Conservation (phyloP, 257 asterid species). For the Primulina eburnea region DNA sequence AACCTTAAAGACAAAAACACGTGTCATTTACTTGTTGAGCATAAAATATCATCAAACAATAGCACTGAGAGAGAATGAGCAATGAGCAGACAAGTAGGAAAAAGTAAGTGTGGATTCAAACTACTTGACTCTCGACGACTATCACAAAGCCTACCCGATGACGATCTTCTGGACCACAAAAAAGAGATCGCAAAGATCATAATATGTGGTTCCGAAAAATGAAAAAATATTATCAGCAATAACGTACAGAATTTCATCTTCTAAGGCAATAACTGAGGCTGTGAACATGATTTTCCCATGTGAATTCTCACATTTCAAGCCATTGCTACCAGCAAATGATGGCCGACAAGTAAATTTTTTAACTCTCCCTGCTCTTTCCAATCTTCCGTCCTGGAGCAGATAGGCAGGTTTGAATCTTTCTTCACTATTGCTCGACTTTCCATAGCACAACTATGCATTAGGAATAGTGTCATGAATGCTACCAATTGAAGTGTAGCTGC, state of each 20-base stretch:
- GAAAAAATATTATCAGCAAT: constrained; percentile 22
- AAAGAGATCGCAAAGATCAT: constrained; percentile 16
- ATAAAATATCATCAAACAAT: background rate
- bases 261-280: constrained; percentile 77
- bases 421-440: constrained; percentile 40
- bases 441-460: constrained; percentile 53
- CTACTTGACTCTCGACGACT: constrained; percentile 2
- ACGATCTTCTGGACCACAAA: constrained; percentile 5
- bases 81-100: background rate
- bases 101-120: background rate
- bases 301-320: constrained; percentile 43
- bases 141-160: background rate
- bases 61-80: background rate
- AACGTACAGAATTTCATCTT: constrained; percentile 94
- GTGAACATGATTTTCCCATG: constrained; percentile 40
- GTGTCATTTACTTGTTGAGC: background rate
- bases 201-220: background rate
- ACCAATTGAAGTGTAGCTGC: constrained; percentile 94
- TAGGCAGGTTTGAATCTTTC: constrained; percentile 77
- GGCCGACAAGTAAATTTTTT: constrained; percentile 51
- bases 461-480: constrained; percentile 96
- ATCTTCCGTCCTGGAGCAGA: constrained; percentile 81
- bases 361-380: constrained; percentile 91
- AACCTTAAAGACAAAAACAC: too few relatives aligned
- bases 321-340: constrained; percentile 47